Base-by-base conservation (phyloP, 148 eudicot species). In the Fagopyrum tataricum region DNA sequence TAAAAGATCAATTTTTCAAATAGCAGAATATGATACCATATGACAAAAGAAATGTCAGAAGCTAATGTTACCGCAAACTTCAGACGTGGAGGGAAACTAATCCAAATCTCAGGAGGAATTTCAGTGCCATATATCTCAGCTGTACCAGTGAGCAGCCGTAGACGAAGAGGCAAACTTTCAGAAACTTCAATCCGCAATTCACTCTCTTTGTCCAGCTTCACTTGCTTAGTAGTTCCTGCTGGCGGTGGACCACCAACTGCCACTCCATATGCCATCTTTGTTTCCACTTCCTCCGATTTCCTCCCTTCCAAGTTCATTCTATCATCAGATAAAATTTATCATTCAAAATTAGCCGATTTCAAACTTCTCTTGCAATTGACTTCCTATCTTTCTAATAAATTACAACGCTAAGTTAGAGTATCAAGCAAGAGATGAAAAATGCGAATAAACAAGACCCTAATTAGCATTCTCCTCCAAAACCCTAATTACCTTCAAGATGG, bases 91-190 rank as follows among this genome's bases (percentile, higher is more conserved):
- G 98, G 97, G n/a, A 89, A 89, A 49, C 79, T 82, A 77, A 94
- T 84, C 95, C 97, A 91, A 59, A 89, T 89, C 77, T 85, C 87
- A 4, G 98, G 97, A 46, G 98, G 89, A 10, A 94, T 78, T 81
- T 94, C 98, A 15, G 97, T 88, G 59, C 97, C 98, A 67, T 80
- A 91, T 15, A 94, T 91, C 85, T 94, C 98, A 7, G 98, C 98
- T 4, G 90, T 77, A 76, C 98, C 97, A 7, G 48, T 81, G 18
- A 88, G 76, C 13, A 91, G 8, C 11, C 93, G 86, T 26, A 94
- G 89, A 6, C 91, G 91, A 7, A 94, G 85, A 64, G 95, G 90
- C 10, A 83, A 70, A 40, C 74, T 87, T 7, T 82, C 87, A n/a
- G 84, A 71, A 11, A 91, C 97, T 83, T 94, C 98, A 52, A 94